Evolutionary conservation across 2,329 filamentous ascomycete genomes (phyloP), one percentile per base, ranked within the genome.

Genomic region (Fusarium sambucinum): DNA sequence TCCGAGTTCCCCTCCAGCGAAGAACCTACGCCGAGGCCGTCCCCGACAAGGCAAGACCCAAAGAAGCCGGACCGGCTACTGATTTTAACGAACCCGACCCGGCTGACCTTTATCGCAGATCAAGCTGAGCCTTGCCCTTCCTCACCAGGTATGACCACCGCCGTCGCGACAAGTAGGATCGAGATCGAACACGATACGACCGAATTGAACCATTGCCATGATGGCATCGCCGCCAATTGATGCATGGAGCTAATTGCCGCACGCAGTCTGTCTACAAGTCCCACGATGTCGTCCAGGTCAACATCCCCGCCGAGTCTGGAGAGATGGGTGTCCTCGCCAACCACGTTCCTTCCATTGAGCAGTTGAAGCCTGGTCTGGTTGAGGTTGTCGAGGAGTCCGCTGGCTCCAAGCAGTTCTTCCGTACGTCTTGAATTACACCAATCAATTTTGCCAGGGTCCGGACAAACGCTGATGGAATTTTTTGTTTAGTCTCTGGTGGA

Each of bases 281-380:
- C 74, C 84, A 89, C 77, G 86, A 88, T 78, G 87, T 90, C 79
- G 90, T 98, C 79, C 96, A 99, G 87, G 96, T 99, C 87, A 99
- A 99, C 89, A 91, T 99, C 78, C 92, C 96, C 81, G 96, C 96
- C 79, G 96, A 97, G 83, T 96, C 94, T 69, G 96, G 96, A 81
- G 96, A 98, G 77, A 99, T 99, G 96, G 96, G 96, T 92, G 91
- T 99, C 77, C 92, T 99, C 80, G 96, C 96, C 81, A 96, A 96
- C 88, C 96, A 99, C 89, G 96, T 99, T 77, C 94, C 96, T 72
- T 94, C 94, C 68, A 98, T 99, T 79, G 96, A 99, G 88, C 96
- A 99, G 87, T 88, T 99, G 83, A 97, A 96, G 89, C 94, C 96
- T 66, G 96, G 96, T 78, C 85, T 98, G 74, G 88, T 99, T 74